These are phyloP conservation scores for Botryotinia calthae DNA, from an alignment of 2,329 filamentous ascomycete species.

Conservation along the genomic window DNA sequence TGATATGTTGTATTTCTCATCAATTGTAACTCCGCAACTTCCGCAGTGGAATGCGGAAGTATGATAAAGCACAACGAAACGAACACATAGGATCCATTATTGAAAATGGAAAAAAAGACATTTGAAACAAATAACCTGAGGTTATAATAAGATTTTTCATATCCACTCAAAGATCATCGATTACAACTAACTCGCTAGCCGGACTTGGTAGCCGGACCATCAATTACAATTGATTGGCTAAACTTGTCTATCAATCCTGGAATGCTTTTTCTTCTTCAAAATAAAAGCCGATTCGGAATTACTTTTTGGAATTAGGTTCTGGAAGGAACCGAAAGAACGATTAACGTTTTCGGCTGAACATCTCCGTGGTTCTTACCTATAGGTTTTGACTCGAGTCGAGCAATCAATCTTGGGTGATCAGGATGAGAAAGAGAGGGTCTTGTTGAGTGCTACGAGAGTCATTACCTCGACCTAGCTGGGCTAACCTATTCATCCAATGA, in stretches of 20 bases:
- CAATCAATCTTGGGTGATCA: neutral
- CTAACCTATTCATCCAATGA: neutral
- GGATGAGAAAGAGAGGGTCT: neutral
- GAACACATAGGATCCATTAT: neutral
- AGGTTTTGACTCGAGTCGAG: neutral
- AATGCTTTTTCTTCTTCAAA: neutral
- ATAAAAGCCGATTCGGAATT: slow-evolving; percentile 9
- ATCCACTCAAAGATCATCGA: neutral
- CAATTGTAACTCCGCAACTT: neutral
- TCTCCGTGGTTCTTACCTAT: neutral
- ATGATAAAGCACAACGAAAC: slow-evolving; percentile 8
- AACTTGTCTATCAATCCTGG: neutral
- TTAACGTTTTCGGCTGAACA: neutral
- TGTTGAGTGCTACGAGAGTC: neutral
- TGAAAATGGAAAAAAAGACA: neutral
- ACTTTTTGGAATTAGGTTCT: neutral
- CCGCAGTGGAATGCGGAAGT: neutral
- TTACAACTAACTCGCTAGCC: neutral
- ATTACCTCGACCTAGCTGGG: neutral
- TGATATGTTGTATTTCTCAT: slow-evolving; percentile 8
- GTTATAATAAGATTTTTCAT: slow-evolving; percentile 10
- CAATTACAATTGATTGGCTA: neutral
- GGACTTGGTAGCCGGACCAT: neutral
- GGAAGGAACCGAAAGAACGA: neutral
- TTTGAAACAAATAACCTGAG: neutral